Conservation (phyloP, 192 early-diverging fungal genomes). For the Coemansia sp. region DNA sequence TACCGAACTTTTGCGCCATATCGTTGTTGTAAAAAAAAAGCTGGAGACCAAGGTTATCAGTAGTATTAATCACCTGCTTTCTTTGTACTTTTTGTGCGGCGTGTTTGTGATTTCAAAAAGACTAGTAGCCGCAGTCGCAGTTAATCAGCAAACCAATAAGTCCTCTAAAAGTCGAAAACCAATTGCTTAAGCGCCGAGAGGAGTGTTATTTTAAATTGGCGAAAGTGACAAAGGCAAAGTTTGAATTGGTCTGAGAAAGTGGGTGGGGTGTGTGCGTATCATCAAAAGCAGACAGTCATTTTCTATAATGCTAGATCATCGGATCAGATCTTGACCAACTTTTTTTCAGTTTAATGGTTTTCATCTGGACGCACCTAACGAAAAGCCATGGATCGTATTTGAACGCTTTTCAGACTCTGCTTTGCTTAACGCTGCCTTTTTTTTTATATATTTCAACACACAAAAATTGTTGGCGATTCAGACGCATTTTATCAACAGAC, state of each 20-base stretch:
- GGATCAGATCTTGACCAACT: constrained; percentile 9
- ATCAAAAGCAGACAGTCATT: background rate
- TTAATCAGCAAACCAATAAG: background rate
- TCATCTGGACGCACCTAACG: background rate
- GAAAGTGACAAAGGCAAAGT: background rate
- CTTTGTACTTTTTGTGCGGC: background rate
- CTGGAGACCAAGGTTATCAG: background rate
- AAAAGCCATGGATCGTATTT: background rate
- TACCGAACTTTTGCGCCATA: constrained; percentile 51
- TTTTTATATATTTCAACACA: constrained; percentile 1
- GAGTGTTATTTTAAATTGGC: background rate
- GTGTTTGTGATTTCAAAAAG: background rate
- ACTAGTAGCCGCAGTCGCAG: background rate
- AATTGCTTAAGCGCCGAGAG: background rate
- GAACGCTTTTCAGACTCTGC: constrained; percentile 6
- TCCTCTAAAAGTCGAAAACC: background rate
- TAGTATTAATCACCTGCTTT: background rate
- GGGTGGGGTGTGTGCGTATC: background rate
- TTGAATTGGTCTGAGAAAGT: background rate
- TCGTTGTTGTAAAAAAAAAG: constrained; percentile 4
- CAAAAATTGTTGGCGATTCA: background rate
- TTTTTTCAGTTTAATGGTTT: background rate
- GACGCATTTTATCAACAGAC: background rate
- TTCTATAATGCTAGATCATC: background rate
- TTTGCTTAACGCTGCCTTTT: background rate